These are phyloP conservation scores for Fusarium bulbicola DNA, from an alignment of 2,329 filamentous ascomycete genomes.

Conservation along the genomic window DNA sequence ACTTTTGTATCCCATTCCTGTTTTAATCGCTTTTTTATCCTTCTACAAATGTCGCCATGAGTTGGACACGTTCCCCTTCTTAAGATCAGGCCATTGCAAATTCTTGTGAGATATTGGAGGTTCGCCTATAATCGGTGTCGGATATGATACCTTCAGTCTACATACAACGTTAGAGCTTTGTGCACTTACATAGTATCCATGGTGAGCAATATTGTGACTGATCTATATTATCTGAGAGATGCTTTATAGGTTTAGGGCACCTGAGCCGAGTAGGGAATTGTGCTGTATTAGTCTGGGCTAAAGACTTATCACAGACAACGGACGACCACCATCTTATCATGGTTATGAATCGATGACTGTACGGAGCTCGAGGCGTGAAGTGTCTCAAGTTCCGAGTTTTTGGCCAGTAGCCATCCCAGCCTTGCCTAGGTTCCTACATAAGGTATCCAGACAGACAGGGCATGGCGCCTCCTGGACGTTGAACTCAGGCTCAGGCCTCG, in stretches of 20 bases:
- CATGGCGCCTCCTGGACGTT: conserved; percentile 24
- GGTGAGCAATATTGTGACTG: not conserved
- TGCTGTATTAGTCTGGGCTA: conserved; percentile 11
- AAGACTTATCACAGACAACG: not conserved
- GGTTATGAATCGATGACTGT: conserved; percentile 19
- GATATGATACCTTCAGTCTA: not conserved
- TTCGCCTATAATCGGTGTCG: not conserved
- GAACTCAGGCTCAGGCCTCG: conserved; percentile 22
- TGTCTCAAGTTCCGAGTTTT: conserved; percentile 26
- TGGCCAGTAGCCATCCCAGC: not conserved
- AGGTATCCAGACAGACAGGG: conserved; percentile 4
- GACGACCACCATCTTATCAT: conserved; percentile 15
- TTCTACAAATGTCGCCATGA: not conserved
- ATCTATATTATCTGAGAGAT: not conserved
- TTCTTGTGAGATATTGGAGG: not conserved
- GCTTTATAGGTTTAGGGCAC: not conserved
- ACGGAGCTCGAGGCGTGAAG: conserved; percentile 28
- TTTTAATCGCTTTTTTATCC: not conserved
- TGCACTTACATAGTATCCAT: not conserved
- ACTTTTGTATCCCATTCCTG: not conserved
- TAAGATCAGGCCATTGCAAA: not conserved
- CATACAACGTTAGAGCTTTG: not conserved
- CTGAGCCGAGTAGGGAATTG: not conserved
- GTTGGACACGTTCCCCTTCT: too few relatives aligned
- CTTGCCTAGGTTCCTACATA: not conserved